A percentile compares a stretch with the other conserved stretches of the same genome.
phyloP scores from a whole-genome alignment of 2,329 filamentous ascomycete genomes.

The Microcyclosporella mali region DNA sequence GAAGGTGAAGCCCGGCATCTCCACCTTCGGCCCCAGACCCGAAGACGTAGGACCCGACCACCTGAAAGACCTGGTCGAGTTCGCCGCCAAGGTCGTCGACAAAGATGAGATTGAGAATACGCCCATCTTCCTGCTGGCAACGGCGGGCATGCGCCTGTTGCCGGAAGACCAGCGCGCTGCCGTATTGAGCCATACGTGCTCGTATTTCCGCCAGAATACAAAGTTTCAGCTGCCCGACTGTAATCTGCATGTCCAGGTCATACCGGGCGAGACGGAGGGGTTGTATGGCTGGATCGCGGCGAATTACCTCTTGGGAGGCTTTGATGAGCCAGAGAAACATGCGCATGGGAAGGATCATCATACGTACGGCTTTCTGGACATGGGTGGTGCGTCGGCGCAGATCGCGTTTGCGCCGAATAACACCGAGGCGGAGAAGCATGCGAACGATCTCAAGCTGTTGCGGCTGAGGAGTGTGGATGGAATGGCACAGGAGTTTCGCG shows the following conservation, averaged over 20 bases:
- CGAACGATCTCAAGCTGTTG: constrained; percentile 79
- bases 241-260: constrained; percentile 82
- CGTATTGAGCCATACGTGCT: constrained; percentile 72
- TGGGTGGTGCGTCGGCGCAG: constrained; percentile 96
- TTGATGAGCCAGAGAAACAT: constrained; percentile 69
- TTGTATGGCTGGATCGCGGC: constrained; percentile 96
- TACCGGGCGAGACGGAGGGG: constrained; percentile 90
- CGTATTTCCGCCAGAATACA: constrained; percentile 70
- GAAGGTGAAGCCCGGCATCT: constrained; percentile 89
- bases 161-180: constrained; percentile 64
- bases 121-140: constrained; percentile 90
- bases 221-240: constrained; percentile 87
- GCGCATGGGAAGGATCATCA: constrained; percentile 80
- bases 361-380: constrained; percentile 95
- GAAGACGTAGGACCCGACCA: constrained; percentile 74
- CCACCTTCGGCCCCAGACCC: constrained; percentile 75
- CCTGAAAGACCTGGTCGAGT: constrained; percentile 69
- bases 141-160: constrained; percentile 86
- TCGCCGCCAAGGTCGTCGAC: constrained; percentile 75
- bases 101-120: constrained; percentile 71
- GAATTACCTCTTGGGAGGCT: constrained; percentile 89
- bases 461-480: constrained; percentile 81
- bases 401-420: constrained; percentile 94
- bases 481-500: constrained; percentile 67
- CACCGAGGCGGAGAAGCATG: constrained; percentile 84